Conservation (phyloP, 352 stramenopile genomes). For the Plasmopara viticola region DNA sequence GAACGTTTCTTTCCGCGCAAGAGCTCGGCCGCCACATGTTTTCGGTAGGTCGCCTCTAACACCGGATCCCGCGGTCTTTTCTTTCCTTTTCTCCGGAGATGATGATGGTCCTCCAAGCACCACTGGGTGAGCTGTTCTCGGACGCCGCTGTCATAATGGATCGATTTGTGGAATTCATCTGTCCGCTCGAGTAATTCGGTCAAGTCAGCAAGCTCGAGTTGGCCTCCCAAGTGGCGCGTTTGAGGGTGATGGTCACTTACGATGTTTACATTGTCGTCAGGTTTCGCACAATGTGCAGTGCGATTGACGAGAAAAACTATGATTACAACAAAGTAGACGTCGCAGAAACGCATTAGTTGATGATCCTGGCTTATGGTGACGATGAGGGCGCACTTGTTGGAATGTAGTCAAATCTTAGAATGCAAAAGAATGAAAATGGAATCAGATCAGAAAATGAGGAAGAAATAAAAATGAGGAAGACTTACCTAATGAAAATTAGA, state of each 20-base stretch:
- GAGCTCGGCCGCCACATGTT: not conserved
- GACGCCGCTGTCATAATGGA: slow-evolving; percentile 12
- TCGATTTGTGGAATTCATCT: not conserved
- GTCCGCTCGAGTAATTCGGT: not conserved
- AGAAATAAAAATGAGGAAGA: too few relatives aligned
- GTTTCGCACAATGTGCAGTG: too few relatives aligned
- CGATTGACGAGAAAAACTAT: too few relatives aligned
- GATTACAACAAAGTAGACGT: too few relatives aligned
- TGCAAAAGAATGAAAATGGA: too few relatives aligned
- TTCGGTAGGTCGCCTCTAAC: slow-evolving; percentile 3
- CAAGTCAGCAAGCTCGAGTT: slow-evolving; percentile 7
- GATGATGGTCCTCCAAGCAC: slow-evolving; percentile 11
- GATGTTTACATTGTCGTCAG: too few relatives aligned
- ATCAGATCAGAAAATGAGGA: too few relatives aligned
- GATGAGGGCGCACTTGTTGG: too few relatives aligned
- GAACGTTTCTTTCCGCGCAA: slow-evolving; percentile 4
- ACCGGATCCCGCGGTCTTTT: not conserved
- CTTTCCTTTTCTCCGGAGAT: slow-evolving; percentile 3
- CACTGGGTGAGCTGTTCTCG: slow-evolving; percentile 10
- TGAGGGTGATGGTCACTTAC: not conserved
- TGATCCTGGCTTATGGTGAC: too few relatives aligned
- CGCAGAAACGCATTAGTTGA: too few relatives aligned
- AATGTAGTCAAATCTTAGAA: too few relatives aligned
- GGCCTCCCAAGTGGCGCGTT: slow-evolving; percentile 8
- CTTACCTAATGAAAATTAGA: too few relatives aligned